phyloP scores from a whole-genome alignment of 2,329 filamentous ascomycete species.

The Tolypocladium guangdongense region DNA sequence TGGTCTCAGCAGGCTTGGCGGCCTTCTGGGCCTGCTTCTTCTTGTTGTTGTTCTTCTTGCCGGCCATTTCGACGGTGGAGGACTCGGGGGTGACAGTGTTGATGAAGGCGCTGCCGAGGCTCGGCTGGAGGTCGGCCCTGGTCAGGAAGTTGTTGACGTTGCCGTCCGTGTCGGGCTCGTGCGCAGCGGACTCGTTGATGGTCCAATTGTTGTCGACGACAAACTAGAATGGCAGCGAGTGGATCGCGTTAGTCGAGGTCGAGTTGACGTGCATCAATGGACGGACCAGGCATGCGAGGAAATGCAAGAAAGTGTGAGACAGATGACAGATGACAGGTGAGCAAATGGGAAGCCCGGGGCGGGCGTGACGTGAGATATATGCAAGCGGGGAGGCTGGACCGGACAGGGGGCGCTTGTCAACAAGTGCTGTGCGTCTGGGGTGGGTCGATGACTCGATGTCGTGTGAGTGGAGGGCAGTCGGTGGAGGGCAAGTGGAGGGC shows the following conservation, averaged over 20 bases:
- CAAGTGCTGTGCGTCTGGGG: background rate
- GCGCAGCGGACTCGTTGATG: constrained; percentile 67
- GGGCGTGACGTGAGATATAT: constrained; percentile 12
- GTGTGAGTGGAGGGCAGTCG: background rate
- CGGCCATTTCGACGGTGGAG: constrained; percentile 59
- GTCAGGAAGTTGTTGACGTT: constrained; percentile 91
- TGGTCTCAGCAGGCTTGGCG: constrained; percentile 7
- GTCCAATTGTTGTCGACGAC: constrained; percentile 90
- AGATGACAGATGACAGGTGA: constrained; percentile 9
- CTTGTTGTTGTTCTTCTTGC: constrained; percentile 47
- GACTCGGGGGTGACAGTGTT: constrained; percentile 60
- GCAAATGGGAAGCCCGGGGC: constrained; percentile 4
- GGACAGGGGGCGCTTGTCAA: constrained; percentile 1
- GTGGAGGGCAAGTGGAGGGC: background rate
- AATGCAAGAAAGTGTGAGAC: constrained; percentile 1
- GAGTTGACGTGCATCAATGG: constrained; percentile 5
- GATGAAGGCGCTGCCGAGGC: constrained; percentile 36
- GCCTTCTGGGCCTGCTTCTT: constrained; percentile 18
- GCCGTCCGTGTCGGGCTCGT: constrained; percentile 70
- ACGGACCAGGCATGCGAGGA: background rate
- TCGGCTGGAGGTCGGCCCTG: constrained; percentile 53
- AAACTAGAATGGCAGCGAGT: constrained; percentile 50
- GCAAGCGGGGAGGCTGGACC: constrained; percentile 11
- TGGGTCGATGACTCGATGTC: constrained; percentile 2
- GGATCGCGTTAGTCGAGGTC: constrained; percentile 5